Conservation (phyloP, 2,329 filamentous ascomycete species). For the Stachybotrys echinatus region DNA sequence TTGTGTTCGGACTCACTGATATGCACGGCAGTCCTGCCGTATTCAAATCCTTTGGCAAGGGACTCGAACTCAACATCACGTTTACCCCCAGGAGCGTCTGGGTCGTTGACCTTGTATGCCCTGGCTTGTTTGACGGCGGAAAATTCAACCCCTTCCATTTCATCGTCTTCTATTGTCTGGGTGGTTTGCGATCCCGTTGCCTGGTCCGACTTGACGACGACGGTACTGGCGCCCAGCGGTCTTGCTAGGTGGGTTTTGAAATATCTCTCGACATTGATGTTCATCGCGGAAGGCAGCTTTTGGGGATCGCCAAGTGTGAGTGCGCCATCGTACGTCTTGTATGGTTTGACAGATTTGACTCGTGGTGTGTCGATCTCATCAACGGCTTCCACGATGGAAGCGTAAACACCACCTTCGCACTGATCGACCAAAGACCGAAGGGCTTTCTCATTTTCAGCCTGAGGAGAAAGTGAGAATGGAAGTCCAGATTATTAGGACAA, state of each 20-base stretch:
- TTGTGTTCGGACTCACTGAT: conserved; percentile 84
- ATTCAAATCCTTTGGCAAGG: conserved; percentile 89
- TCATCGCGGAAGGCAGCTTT: conserved; percentile 69
- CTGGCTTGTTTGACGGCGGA: conserved; percentile 71
- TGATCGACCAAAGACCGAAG: conserved; percentile 61
- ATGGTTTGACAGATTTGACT: conserved; percentile 69
- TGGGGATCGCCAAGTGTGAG: conserved; percentile 74
- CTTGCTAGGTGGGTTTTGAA: conserved; percentile 77
- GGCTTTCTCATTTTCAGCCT: conserved; percentile 62
- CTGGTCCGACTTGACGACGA: conserved; percentile 53
- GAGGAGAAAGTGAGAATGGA: background rate
- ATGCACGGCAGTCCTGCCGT: conserved; percentile 85
- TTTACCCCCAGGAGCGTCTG: conserved; percentile 70
- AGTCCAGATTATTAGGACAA: background rate
- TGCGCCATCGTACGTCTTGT: conserved; percentile 72
- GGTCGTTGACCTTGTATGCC: conserved; percentile 75
- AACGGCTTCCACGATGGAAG: conserved; percentile 82
- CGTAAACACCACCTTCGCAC: conserved; percentile 65
- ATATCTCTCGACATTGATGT: conserved; percentile 85
- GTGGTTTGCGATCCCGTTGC: conserved; percentile 44
- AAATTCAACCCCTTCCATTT: conserved; percentile 51
- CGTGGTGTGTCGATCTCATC: conserved; percentile 72
- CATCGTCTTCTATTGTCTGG: conserved; percentile 39
- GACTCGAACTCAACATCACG: conserved; percentile 75
- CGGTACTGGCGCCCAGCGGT: conserved; percentile 71